These are phyloP conservation scores for Bacidia rubella DNA, from an alignment of 495 filamentous ascomycete species.

Conservation along the genomic window DNA sequence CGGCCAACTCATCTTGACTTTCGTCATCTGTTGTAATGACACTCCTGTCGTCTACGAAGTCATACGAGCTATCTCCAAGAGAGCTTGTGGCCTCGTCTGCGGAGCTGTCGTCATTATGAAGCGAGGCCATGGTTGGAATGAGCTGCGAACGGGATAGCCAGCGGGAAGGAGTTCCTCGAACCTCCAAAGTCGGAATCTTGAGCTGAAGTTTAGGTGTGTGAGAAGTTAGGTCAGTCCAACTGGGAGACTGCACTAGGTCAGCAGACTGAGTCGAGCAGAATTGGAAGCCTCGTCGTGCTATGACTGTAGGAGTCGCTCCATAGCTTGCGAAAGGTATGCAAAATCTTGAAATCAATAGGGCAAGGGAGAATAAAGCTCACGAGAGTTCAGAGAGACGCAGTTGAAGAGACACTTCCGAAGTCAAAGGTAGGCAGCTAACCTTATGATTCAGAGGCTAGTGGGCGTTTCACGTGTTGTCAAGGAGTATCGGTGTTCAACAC, in stretches of 20 bases:
- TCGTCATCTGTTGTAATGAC: slow-evolving; percentile 19
- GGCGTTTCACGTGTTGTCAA: neutral
- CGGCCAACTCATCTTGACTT: slow-evolving; percentile 11
- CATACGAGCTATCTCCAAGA: slow-evolving; percentile 44
- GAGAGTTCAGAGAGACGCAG: neutral
- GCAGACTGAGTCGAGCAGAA: neutral
- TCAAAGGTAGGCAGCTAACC: slow-evolving; percentile 8
- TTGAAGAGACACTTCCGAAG: neutral
- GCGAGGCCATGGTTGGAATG: slow-evolving; percentile 15
- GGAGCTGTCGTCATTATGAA: slow-evolving; percentile 15
- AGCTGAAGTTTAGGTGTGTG: slow-evolving; percentile 6
- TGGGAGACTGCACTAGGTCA: slow-evolving; percentile 14
- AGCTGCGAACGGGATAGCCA: slow-evolving; percentile 20
- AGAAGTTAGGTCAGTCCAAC: slow-evolving; percentile 3
- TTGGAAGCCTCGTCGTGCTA: neutral
- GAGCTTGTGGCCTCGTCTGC: slow-evolving; percentile 21
- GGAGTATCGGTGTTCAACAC: neutral
- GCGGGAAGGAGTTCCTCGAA: slow-evolving; percentile 14
- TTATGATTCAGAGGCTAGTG: slow-evolving; percentile 15
- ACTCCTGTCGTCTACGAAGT: slow-evolving; percentile 34
- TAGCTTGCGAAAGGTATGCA: neutral
- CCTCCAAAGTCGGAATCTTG: slow-evolving; percentile 14
- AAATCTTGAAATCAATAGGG: neutral
- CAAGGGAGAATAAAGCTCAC: too few species aligned
- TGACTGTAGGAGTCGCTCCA: too few species aligned